Evolutionary conservation across 306 rosid genomes (phyloP), one percentile per base, ranked within the genome.

Genomic region (Nissolia schottii): DNA sequence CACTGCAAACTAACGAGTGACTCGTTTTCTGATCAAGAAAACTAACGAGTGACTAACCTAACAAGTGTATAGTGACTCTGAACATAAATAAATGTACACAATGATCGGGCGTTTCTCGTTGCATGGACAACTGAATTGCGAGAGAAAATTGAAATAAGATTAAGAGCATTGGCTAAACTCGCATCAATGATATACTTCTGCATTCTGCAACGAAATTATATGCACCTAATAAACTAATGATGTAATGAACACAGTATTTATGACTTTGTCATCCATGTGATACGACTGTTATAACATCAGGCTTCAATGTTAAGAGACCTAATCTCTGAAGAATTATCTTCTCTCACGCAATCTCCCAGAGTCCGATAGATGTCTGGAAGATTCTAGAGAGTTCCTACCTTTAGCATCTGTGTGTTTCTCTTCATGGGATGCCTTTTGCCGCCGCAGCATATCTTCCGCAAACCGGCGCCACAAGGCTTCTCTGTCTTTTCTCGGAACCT

Each of bases 401-500:
- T 80, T 87, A 2, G 77, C 43, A 64, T 87, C 91, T 27, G 63
- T 10, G 68, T 81, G 83, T 77, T 85, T 91, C 25, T 91, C 94
- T 49, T 86, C 92, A 75, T 75, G 73, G 53, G 86, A 80, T 11
- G 82, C 66, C 74, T 83, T 91, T 70, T 84, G 89, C 57, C 87
- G 92, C 69, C 95, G 85, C 73, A 85, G 59, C 73, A 85, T 75
- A 57, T 94, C 98, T 49, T 91, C 95, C 0, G 84, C 80, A 64
- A 78, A 89, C 23, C 94, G 80, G 14, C 85, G 84, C 98, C 98
- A 94, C 78, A 94, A 35, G 45, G 74, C 77, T 79, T 91, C 98
- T 86, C 92, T 91, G 15, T 91, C 96, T 80, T 89, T 86, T 54
- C 97, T 84, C 25, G 91, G 80, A 80, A 86, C 83, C 82, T 89